A percentile compares a stretch with the other conserved stretches of the same genome.
phyloP scores from a whole-genome alignment of 257 asterid species.

The Solanum piurae region DNA sequence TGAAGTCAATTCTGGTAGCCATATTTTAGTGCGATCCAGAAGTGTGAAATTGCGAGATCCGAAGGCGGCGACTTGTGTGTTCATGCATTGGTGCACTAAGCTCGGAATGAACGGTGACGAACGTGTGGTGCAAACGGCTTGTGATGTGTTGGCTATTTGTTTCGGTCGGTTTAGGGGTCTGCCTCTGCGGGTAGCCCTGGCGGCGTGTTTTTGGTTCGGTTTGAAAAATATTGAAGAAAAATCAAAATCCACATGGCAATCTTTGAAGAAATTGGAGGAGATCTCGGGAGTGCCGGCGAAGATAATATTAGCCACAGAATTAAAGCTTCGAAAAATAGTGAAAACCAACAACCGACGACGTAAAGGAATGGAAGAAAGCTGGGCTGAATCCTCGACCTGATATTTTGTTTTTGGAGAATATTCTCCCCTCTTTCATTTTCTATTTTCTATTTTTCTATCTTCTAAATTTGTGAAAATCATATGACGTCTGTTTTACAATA shows the following conservation, averaged over 20 bases:
- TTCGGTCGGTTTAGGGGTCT: constrained; percentile 16
- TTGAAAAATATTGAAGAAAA: constrained; percentile 12
- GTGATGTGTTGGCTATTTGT: constrained; percentile 23
- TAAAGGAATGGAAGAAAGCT: constrained; percentile 37
- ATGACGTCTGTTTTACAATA: background rate
- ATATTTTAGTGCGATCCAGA: background rate
- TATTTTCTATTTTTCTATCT: background rate
- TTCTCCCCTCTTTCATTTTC: background rate
- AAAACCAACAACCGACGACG: constrained; percentile 14
- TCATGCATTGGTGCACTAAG: constrained; percentile 35
- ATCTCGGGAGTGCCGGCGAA: constrained; percentile 51
- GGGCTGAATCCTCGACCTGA: constrained; percentile 40
- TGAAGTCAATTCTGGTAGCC: background rate
- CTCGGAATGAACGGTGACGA: constrained; percentile 22
- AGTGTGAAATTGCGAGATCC: background rate
- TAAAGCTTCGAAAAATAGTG: constrained; percentile 18
- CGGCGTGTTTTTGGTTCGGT: constrained; percentile 57
- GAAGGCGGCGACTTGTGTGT: constrained; percentile 24
- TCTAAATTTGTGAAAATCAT: background rate
- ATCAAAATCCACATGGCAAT: constrained; percentile 7
- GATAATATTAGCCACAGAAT: constrained; percentile 33
- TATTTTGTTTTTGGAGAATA: background rate
- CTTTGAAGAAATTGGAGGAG: constrained; percentile 31
- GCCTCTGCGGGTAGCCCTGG: constrained; percentile 42
- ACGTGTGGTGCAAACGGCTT: constrained; percentile 9